Percentiles rank a stretch among this genome's conserved stretches.
Evolutionary conservation across 371 early-diverging fungal species (phyloP).

Genomic region (Rhizopus delemar): DNA sequence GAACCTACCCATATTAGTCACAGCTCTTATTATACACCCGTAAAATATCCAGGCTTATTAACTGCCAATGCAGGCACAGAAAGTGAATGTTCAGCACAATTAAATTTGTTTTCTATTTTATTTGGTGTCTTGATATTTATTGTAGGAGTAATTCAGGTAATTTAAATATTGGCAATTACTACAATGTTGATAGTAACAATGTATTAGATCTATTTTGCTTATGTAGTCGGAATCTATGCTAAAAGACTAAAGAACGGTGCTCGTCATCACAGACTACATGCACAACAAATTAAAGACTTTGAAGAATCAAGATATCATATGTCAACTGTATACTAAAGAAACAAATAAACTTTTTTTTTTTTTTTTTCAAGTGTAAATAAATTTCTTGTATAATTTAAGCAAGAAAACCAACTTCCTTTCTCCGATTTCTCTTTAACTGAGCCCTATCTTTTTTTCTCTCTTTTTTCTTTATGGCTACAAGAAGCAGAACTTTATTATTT

Average conservation of each 20-base stretch:
- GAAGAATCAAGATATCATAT: slow-evolving; percentile 56
- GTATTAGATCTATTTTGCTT: slow-evolving; percentile 47
- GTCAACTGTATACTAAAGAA: slow-evolving; percentile 52
- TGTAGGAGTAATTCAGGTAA: slow-evolving; percentile 45
- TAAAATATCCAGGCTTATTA: slow-evolving; percentile 42
- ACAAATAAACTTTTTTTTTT: background rate
- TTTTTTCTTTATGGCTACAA: slow-evolving; percentile 70
- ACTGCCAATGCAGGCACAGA: slow-evolving; percentile 36
- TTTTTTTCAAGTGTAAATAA: slow-evolving; percentile 40
- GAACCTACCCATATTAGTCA: slow-evolving; percentile 28
- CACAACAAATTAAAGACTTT: slow-evolving; percentile 57
- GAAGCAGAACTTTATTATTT: slow-evolving; percentile 89
- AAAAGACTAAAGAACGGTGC: slow-evolving; percentile 49
- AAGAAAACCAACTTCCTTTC: background rate
- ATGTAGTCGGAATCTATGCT: slow-evolving; percentile 49
- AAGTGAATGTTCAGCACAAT: slow-evolving; percentile 32
- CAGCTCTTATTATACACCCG: slow-evolving; percentile 45
- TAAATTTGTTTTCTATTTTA: slow-evolving; percentile 33
- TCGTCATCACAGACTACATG: slow-evolving; percentile 53
- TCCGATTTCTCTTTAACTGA: background rate
- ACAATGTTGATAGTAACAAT: background rate
- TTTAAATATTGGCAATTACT: background rate
- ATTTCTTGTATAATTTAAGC: background rate
- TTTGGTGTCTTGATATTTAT: slow-evolving; percentile 44
- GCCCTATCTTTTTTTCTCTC: background rate